phyloP scores from a whole-genome alignment of 192 early-diverging fungal genomes.

The Podochytrium sp. region DNA sequence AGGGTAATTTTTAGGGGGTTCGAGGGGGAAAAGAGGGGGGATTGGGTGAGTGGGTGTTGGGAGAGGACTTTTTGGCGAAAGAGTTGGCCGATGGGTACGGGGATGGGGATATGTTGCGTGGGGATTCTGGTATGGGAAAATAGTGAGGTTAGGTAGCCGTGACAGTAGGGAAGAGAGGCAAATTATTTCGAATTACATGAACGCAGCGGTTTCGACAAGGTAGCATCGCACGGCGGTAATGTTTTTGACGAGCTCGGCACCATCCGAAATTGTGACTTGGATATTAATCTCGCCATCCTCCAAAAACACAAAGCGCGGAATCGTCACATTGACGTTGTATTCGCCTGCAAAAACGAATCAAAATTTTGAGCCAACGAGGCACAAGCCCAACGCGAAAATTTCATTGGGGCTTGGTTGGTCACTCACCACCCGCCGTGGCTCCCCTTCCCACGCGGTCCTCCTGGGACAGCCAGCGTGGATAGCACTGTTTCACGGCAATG shows the following conservation, averaged over 20 bases:
- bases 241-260: conserved; percentile 14
- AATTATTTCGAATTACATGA: conserved; percentile 3
- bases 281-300: conserved; percentile 21
- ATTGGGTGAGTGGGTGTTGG: neutral
- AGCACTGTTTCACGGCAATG: conserved; percentile 16
- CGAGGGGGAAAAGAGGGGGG: conserved; percentile 19
- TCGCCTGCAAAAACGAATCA: conserved; percentile 1
- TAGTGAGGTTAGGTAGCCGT: too few relatives aligned
- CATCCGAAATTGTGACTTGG: conserved; percentile 10
- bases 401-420: neutral
- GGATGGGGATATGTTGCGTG: conserved; percentile 27
- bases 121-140: conserved; percentile 1
- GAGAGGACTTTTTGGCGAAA: conserved; percentile 24
- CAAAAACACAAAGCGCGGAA: conserved; percentile 21
- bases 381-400: neutral
- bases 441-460: conserved; percentile 21
- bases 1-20: conserved; percentile 26
- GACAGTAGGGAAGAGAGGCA: neutral
- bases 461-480: conserved; percentile 1
- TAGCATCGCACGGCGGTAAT: conserved; percentile 27
- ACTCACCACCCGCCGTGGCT: conserved; percentile 19
- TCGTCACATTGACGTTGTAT: conserved; percentile 23
- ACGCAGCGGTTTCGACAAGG: conserved; percentile 23
- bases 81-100: conserved; percentile 15
- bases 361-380: neutral